A percentile compares a stretch with the other conserved stretches of the same genome.
Conservation (phyloP, 1,139 yeast genomes). For the Debaryomyces singareniensis region DNA sequence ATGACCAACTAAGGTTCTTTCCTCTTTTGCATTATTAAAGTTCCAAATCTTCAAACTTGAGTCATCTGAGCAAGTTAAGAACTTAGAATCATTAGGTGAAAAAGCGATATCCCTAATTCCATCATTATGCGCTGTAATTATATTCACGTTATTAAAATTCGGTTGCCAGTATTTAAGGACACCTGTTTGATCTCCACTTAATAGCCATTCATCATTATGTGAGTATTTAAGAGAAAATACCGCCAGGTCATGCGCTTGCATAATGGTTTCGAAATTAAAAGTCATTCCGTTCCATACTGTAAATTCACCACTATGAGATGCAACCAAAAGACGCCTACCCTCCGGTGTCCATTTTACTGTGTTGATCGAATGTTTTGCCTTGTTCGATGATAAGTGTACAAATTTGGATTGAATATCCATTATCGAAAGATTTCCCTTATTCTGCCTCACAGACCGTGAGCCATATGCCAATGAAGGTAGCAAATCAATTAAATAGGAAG, state of each 20-base stretch:
- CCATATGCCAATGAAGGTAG: slow-evolving; percentile 66
- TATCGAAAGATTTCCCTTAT: slow-evolving; percentile 37
- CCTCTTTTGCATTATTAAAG: slow-evolving; percentile 84
- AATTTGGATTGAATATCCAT: slow-evolving; percentile 72
- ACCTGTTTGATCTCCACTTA: slow-evolving; percentile 93
- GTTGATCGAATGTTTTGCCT: slow-evolving; percentile 86
- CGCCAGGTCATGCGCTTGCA: slow-evolving; percentile 97
- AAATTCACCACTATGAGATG: slow-evolving; percentile 91
- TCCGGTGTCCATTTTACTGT: slow-evolving; percentile 96
- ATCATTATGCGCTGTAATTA: slow-evolving; percentile 71
- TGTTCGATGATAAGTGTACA: slow-evolving; percentile 86
- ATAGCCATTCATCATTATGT: slow-evolving; percentile 90
- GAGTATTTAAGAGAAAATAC: slow-evolving; percentile 75
- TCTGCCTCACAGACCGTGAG: slow-evolving; percentile 16
- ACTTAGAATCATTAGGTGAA: slow-evolving; percentile 84
- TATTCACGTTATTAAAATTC: slow-evolving; percentile 91
- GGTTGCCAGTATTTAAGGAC: slow-evolving; percentile 95
- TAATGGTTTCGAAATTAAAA: slow-evolving; percentile 91
- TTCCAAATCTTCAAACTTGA: slow-evolving; percentile 89
- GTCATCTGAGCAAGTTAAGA: slow-evolving; percentile 90
- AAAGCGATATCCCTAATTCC: slow-evolving; percentile 84
- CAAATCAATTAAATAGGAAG: slow-evolving; percentile 65
- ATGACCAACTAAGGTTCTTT: slow-evolving; percentile 76
- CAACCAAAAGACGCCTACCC: slow-evolving; percentile 84
- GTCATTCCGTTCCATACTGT: slow-evolving; percentile 96